Evolutionary conservation across 768 basidiomycete species (phyloP).

Genomic region (Boletus reticulatus): DNA sequence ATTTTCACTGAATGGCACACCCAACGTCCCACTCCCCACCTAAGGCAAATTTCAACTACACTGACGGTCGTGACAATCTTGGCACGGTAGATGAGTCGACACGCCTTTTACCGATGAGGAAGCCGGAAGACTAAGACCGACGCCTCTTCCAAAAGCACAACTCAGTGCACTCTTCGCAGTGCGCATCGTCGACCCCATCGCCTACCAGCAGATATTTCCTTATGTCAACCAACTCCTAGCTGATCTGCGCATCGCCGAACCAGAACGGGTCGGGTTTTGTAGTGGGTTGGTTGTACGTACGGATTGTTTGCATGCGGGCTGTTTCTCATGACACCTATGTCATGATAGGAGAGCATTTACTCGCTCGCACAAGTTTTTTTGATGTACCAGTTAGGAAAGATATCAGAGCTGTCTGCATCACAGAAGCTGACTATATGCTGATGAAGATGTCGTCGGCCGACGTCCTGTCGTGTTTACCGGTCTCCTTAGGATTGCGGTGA

Average conservation of each 20-base stretch:
- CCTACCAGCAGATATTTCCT: constrained; percentile 60
- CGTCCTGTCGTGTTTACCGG: constrained; percentile 59
- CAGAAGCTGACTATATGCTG: neutral
- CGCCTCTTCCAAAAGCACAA: constrained; percentile 44
- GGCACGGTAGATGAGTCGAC: constrained; percentile 12
- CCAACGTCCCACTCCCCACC: neutral
- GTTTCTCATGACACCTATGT: neutral
- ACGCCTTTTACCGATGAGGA: constrained; percentile 15
- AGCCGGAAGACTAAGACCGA: neutral
- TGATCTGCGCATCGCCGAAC: constrained; percentile 50
- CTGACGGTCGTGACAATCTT: too few relatives aligned
- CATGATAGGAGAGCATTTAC: constrained; percentile 61
- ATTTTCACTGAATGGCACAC: neutral
- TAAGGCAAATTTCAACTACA: neutral
- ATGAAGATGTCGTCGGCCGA: constrained; percentile 53
- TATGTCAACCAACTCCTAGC: constrained; percentile 66
- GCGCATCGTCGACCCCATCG: constrained; percentile 58
- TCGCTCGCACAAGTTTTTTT: constrained; percentile 58
- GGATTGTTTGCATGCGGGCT: constrained; percentile 9
- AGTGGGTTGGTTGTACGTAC: constrained; percentile 57
- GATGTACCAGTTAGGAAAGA: constrained; percentile 58
- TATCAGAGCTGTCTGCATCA: constrained; percentile 33
- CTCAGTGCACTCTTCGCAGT: constrained; percentile 40
- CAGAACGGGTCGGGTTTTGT: constrained; percentile 64
- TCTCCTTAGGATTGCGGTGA: constrained; percentile 47